A percentile compares a stretch with the other conserved stretches of the same genome.
These are phyloP conservation scores for Mycena sanguinolenta DNA, from an alignment of 768 basidiomycete species.

Conservation along the genomic window DNA sequence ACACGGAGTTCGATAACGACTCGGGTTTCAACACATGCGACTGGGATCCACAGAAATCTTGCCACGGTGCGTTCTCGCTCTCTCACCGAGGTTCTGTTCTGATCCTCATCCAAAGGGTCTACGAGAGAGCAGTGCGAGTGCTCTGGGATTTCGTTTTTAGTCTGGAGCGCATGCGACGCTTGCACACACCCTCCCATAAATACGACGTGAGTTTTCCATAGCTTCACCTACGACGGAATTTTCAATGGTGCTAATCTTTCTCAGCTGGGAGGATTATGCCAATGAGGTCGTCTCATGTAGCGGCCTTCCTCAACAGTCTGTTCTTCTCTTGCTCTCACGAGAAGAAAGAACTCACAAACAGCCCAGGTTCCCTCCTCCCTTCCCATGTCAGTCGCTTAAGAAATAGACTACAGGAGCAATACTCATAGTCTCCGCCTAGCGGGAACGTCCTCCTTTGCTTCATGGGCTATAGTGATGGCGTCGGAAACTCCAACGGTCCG, in stretches of 20 bases:
- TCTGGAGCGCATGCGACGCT: slow-evolving; percentile 1
- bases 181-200: not conserved
- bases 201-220: not conserved
- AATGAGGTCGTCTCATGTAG: not conserved
- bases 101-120: not conserved
- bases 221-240: not conserved
- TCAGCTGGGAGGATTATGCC: not conserved
- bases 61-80: not conserved
- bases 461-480: not conserved
- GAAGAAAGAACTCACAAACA: not conserved
- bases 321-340: not conserved
- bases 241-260: not conserved
- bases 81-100: not conserved
- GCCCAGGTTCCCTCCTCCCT: not conserved
- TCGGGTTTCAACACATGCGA: not conserved
- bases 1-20: not conserved
- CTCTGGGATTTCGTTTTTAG: not conserved
- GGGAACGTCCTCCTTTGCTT: not conserved
- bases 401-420: not conserved
- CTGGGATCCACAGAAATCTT: not conserved
- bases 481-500: not conserved
- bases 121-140: not conserved
- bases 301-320: not conserved
- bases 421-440: not conserved
- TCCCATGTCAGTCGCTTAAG: not conserved